Conservation (phyloP, 2,329 filamentous ascomycete genomes). For the Sarocladium strictum region DNA sequence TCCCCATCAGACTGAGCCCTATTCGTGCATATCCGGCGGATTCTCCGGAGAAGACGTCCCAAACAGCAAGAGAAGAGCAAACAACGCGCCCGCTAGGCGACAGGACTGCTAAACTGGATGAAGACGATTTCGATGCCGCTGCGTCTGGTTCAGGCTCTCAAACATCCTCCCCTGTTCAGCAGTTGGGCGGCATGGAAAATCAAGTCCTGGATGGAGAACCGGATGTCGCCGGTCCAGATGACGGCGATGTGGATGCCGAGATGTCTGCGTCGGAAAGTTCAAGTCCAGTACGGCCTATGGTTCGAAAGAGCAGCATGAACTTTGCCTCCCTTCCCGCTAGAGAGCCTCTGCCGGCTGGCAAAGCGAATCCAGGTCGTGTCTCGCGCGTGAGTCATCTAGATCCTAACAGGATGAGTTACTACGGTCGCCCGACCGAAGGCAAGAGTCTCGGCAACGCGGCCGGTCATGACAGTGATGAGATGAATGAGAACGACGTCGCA, state of each 20-base stretch:
- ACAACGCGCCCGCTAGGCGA: constrained; percentile 18
- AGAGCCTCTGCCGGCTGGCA: constrained; percentile 78
- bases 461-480: constrained; percentile 9
- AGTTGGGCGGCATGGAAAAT: background rate
- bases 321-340: constrained; percentile 90
- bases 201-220: background rate
- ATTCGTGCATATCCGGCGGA: constrained; percentile 22
- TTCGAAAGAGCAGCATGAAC: constrained; percentile 90
- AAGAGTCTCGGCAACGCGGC: constrained; percentile 62
- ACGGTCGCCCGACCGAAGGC: constrained; percentile 66
- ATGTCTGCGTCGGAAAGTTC: constrained; percentile 63
- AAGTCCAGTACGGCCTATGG: constrained; percentile 67
- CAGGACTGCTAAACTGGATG: background rate
- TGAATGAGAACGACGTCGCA: constrained; percentile 35
- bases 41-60: constrained; percentile 32
- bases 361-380: constrained; percentile 67
- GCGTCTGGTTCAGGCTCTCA: background rate
- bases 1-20: constrained; percentile 17
- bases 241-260: constrained; percentile 34
- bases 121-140: background rate
- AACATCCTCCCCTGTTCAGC: background rate
- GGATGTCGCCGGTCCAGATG: too few relatives aligned
- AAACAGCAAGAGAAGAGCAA: constrained; percentile 41
- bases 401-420: constrained; percentile 64
- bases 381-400: constrained; percentile 78